phyloP scores from a whole-genome alignment of 2,329 filamentous ascomycete species.

The Aspergillus floridensis region DNA sequence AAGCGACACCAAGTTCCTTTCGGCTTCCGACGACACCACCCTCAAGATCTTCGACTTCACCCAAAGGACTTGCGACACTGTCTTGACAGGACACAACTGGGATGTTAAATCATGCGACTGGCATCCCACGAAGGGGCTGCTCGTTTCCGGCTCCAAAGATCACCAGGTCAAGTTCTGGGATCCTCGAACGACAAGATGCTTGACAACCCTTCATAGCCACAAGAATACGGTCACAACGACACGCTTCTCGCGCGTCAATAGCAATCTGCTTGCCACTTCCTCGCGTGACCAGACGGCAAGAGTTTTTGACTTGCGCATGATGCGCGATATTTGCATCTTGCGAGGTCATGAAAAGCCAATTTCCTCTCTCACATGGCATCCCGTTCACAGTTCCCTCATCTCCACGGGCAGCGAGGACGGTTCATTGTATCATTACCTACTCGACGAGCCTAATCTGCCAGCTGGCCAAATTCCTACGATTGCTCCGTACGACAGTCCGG shows the following conservation, averaged over 20 bases:
- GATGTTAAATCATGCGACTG: conserved; percentile 96
- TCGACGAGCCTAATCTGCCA: conserved; percentile 89
- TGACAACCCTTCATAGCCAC: conserved; percentile 92
- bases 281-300: conserved; percentile 90
- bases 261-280: conserved; percentile 82
- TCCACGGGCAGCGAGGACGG: conserved; percentile 90
- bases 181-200: conserved; percentile 81
- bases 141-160: conserved; percentile 96
- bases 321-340: conserved; percentile 92
- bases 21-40: conserved; percentile 87
- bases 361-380: conserved; percentile 89
- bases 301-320: conserved; percentile 94
- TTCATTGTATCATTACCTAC: conserved; percentile 86
- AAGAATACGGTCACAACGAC: conserved; percentile 97
- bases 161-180: conserved; percentile 98
- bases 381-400: conserved; percentile 82
- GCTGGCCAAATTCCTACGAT: conserved; percentile 67
- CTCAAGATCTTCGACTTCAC: conserved; percentile 97
- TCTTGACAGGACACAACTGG: conserved; percentile 92
- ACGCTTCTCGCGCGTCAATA: conserved; percentile 80
- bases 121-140: conserved; percentile 90
- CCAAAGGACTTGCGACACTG: conserved; percentile 75
- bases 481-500: conserved; percentile 80
- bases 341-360: conserved; percentile 97
- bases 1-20: conserved; percentile 93